Evolutionary conservation across 2,329 filamentous ascomycete genomes (phyloP).

Genomic region (Colletotrichum chrysophilum): DNA sequence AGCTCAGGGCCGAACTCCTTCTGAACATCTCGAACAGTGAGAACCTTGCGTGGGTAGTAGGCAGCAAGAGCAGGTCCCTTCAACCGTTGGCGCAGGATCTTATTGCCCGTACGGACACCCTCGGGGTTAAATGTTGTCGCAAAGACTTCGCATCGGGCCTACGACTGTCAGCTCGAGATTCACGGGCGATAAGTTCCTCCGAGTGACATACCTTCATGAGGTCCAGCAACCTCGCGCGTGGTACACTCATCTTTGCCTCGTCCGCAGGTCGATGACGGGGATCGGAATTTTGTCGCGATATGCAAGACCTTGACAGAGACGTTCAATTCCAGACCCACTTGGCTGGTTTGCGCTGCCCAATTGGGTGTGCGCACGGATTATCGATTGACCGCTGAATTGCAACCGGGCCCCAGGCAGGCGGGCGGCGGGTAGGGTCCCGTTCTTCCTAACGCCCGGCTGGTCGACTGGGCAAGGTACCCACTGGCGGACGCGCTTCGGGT

Average conservation of each 20-base stretch:
- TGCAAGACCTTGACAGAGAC: slow-evolving; percentile 3
- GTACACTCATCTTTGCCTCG: slow-evolving; percentile 62
- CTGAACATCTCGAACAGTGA: slow-evolving; percentile 76
- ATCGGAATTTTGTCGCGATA: slow-evolving; percentile 3
- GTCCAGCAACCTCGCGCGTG: slow-evolving; percentile 68
- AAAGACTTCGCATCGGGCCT: slow-evolving; percentile 94
- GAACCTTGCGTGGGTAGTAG: slow-evolving; percentile 84
- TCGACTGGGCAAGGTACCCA: not conserved
- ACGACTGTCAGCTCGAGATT: slow-evolving; percentile 12
- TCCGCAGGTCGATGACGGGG: slow-evolving; percentile 13
- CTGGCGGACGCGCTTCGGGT: not conserved
- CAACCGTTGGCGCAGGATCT: slow-evolving; percentile 86
- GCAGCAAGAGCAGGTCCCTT: slow-evolving; percentile 81
- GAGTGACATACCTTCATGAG: slow-evolving; percentile 73
- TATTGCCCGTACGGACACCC: slow-evolving; percentile 83
- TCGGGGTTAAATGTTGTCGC: slow-evolving; percentile 89
- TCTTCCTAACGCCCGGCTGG: not conserved
- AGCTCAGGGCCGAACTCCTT: slow-evolving; percentile 70
- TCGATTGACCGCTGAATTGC: not conserved
- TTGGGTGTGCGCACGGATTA: not conserved
- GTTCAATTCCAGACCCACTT: not conserved
- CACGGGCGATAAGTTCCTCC: not conserved
- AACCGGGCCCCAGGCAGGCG: not conserved
- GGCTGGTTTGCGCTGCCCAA: not conserved
- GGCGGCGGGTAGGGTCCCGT: not conserved